These are phyloP conservation scores for Monilinia fructigena DNA, from an alignment of 2,329 filamentous ascomycete species.

Conservation along the genomic window DNA sequence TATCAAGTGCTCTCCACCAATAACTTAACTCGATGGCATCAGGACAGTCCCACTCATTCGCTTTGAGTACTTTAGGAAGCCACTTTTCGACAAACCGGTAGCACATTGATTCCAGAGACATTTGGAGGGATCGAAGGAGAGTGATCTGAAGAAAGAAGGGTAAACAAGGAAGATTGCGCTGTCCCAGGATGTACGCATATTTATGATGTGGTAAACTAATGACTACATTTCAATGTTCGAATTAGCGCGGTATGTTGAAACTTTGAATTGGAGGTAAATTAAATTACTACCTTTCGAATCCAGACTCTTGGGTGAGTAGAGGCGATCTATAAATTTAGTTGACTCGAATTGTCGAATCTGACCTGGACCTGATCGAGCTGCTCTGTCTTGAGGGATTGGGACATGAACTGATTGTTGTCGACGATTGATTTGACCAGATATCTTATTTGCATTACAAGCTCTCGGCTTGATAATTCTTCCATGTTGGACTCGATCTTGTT, in stretches of 20 bases:
- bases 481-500: neutral
- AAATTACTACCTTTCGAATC: neutral
- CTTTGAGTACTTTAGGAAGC: slow-evolving; percentile 25
- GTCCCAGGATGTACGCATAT: neutral
- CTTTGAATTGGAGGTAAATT: neutral
- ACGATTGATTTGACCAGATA: neutral
- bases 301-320: neutral
- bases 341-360: neutral
- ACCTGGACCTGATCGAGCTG: neutral
- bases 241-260: neutral
- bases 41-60: slow-evolving; percentile 25
- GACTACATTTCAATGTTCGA: neutral
- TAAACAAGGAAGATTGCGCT: slow-evolving; percentile 20
- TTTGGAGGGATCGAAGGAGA: slow-evolving; percentile 25
- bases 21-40: slow-evolving; percentile 27
- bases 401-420: neutral
- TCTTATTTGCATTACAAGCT: neutral
- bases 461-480: neutral
- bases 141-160: slow-evolving; percentile 27
- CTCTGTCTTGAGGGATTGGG: neutral
- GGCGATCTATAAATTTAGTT: neutral
- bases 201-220: too few species aligned
- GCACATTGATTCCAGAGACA: slow-evolving; percentile 26
- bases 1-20: slow-evolving; percentile 24
- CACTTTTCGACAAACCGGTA: slow-evolving; percentile 28